Evolutionary conservation across 495 filamentous ascomycete genomes (phyloP).

Genomic region (Penicillium psychrofluorescens): DNA sequence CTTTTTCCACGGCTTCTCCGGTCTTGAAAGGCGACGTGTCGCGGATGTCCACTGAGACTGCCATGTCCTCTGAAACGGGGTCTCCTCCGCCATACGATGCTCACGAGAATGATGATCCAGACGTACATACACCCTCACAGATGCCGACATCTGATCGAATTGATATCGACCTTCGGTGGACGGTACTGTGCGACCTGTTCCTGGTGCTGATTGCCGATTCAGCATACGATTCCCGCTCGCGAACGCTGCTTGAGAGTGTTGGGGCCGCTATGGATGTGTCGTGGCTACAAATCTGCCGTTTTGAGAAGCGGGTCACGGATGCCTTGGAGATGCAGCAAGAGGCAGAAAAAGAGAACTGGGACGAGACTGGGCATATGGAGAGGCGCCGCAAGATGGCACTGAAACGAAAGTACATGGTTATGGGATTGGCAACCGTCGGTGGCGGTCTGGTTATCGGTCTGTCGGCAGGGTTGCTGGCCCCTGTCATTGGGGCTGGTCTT

Average conservation of each 20-base stretch:
- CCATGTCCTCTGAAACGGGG: slow-evolving; percentile 25
- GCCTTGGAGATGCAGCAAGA: slow-evolving; percentile 95
- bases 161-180: slow-evolving; percentile 96
- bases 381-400: slow-evolving; percentile 70
- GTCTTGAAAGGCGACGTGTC: slow-evolving; percentile 18
- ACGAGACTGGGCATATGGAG: slow-evolving; percentile 92
- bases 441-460: slow-evolving; percentile 94
- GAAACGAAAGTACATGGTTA: slow-evolving; percentile 81
- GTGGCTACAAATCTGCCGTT: slow-evolving; percentile 91
- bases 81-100: slow-evolving; percentile 68
- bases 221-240: slow-evolving; percentile 84
- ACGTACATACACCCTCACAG: slow-evolving; percentile 73
- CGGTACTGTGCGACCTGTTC: slow-evolving; percentile 93
- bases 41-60: slow-evolving; percentile 22
- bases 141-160: slow-evolving; percentile 74
- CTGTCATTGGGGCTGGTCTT: slow-evolving; percentile 90
- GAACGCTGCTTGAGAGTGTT: slow-evolving; percentile 77
- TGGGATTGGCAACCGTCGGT: slow-evolving; percentile 95
- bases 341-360: slow-evolving; percentile 92
- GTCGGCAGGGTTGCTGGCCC: slow-evolving; percentile 84
- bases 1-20: slow-evolving; percentile 22
- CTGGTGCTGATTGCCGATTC: slow-evolving; percentile 92
- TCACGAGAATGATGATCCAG: slow-evolving; percentile 61
- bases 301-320: slow-evolving; percentile 96
- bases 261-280: slow-evolving; percentile 70